phyloP scores from a whole-genome alignment of 2,329 filamentous ascomycete genomes.

The Aspergillus oerlinghausenensis region DNA sequence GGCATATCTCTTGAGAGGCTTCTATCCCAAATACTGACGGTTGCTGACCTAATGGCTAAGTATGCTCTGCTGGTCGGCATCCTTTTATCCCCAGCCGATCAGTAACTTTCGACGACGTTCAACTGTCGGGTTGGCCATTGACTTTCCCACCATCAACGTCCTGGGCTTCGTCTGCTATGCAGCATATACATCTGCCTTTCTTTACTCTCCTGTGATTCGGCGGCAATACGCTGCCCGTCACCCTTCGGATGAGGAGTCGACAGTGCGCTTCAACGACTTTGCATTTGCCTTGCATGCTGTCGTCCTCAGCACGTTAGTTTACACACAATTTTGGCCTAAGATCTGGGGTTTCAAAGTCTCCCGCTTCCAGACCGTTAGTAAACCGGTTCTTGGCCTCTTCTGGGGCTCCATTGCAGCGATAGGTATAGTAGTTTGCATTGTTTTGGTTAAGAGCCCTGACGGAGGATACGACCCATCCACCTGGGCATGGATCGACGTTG shows the following conservation, averaged over 20 bases:
- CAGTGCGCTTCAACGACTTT: constrained; percentile 85
- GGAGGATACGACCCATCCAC: constrained; percentile 43
- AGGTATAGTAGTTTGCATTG: constrained; percentile 35
- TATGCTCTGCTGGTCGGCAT: constrained; percentile 72
- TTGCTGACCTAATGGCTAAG: constrained; percentile 19
- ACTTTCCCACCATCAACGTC: constrained; percentile 73
- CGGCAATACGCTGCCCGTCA: constrained; percentile 80
- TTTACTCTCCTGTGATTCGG: constrained; percentile 73
- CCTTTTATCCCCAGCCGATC: constrained; percentile 87
- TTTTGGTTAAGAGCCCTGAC: constrained; percentile 38
- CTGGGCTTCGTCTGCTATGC: constrained; percentile 64
- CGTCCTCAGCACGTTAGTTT: constrained; percentile 65
- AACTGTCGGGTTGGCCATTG: constrained; percentile 78
- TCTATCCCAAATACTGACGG: background rate
- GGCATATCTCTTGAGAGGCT: background rate
- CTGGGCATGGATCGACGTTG: constrained; percentile 64
- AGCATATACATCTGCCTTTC: constrained; percentile 68
- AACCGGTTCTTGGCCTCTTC: constrained; percentile 64
- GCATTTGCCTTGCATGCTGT: constrained; percentile 80
- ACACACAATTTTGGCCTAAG: constrained; percentile 67
- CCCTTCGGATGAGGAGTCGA: constrained; percentile 67
- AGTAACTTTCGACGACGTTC: constrained; percentile 72
- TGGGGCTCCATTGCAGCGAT: constrained; percentile 58
- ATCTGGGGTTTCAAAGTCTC: constrained; percentile 73
- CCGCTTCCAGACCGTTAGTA: constrained; percentile 49